phyloP scores from a whole-genome alignment of 176 grass and related monocot genomes.

The Chloris gayana region DNA sequence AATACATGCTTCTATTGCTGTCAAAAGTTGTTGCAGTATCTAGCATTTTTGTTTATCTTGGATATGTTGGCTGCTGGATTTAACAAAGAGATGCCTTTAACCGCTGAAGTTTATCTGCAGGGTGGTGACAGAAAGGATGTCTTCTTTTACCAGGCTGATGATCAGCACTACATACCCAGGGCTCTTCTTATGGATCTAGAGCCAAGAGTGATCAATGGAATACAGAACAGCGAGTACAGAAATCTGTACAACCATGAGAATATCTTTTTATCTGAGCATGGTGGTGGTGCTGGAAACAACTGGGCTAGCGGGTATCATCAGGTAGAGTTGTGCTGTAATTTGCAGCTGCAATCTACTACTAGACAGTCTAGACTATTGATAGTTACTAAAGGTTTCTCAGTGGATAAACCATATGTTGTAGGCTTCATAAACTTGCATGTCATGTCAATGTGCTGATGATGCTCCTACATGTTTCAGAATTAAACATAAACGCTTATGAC shows the following conservation, averaged over 20 bases:
- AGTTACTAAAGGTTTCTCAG: not conserved
- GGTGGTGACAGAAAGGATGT: conserved; percentile 99
- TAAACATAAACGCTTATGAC: not conserved
- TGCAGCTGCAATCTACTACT: not conserved
- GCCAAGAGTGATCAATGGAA: conserved; percentile 95
- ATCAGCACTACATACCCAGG: conserved; percentile 97
- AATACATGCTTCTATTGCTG: not conserved
- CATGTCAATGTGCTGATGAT: not conserved
- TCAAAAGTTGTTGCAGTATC: not conserved
- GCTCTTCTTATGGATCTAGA: conserved; percentile 97
- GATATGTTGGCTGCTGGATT: conserved; percentile 17
- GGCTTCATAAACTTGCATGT: not conserved
- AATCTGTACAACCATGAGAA: conserved; percentile 99
- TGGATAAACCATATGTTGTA: not conserved
- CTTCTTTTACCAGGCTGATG: conserved; percentile 99
- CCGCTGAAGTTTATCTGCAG: conserved; percentile 50
- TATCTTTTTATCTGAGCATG: conserved; percentile 93
- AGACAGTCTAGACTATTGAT: not conserved
- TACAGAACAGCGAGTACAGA: conserved; percentile 94
- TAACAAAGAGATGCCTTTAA: not conserved
- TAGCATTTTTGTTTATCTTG: not conserved
- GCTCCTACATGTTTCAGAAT: not conserved
- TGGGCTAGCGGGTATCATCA: conserved; percentile 99
- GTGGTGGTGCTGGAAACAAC: conserved; percentile 98
- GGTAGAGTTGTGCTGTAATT: conserved; percentile 32